Evolutionary conservation across 495 filamentous ascomycete genomes (phyloP), one percentile per base, ranked within the genome.

Genomic region (Xylaria bambusicola): DNA sequence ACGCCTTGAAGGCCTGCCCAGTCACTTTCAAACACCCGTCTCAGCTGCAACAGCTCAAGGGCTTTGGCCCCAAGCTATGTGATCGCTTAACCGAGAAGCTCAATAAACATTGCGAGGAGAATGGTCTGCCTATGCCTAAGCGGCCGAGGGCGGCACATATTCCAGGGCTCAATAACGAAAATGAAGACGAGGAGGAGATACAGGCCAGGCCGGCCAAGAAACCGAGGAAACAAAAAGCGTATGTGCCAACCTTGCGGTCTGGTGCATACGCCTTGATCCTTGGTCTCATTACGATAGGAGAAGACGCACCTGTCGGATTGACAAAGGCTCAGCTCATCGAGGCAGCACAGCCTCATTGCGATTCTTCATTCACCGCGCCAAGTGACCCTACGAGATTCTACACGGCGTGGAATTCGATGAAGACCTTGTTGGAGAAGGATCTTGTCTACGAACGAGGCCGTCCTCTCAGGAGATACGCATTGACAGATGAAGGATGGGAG

Each of bases 391-490:
- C 76, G 5, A 88, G 84, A 62, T 89, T 81, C 66, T 91, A 90
- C 62, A 94, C 90, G 2, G 91, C 90, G 0, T 95, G 91, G 91
- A 87, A 81, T 66, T 90, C 89, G 0, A 95, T 95, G 84, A 92
- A 90, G 64, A 89, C 86, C 0, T 74, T 94, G 26, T 63, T 86
- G 2, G 76, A 85, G 26, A 92, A 93, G 71, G 89, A 92, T 41
- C 75, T 92, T 9, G 89, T 93, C 0, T 87, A 86, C 58, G 84
- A 88, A 52, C 82, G 83, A 38, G 88, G 89, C 1, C 79, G 86
- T 26, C 90, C 90, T 1, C 70, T 85, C 13, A 77, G 84, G 50
- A 86, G 81, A 62, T 95, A 91, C 70, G 71, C 74, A 3, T 77
- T 95, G 15, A 90, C 88, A 0, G 90, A 93, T 27, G 88, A 89